Evolutionary conservation across 176 grass and related monocot genomes (phyloP).

Genomic region (Raddia guianensis): DNA sequence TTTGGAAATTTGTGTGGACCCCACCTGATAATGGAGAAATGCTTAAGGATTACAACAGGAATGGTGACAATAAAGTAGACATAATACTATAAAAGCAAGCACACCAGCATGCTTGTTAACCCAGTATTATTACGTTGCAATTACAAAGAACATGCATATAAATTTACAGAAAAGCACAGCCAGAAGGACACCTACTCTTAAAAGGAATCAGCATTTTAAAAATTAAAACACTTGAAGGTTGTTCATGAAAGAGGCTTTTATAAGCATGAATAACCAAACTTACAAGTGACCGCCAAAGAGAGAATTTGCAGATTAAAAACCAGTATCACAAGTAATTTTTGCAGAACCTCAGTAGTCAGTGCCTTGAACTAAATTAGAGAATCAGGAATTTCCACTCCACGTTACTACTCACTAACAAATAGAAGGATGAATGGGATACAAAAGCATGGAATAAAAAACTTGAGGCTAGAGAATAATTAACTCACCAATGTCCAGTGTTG

Average conservation of each 20-base stretch:
- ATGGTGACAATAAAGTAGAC: background rate
- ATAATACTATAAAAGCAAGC: background rate
- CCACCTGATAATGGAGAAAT: slow-evolving; percentile 63
- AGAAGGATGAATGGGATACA: background rate
- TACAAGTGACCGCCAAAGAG: background rate
- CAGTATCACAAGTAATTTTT: background rate
- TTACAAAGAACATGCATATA: background rate
- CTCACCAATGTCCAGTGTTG: slow-evolving; percentile 97
- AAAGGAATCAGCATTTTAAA: background rate
- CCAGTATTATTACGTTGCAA: background rate
- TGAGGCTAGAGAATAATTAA: background rate
- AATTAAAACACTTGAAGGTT: background rate
- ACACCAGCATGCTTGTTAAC: background rate
- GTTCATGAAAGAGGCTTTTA: background rate
- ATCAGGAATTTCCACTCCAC: background rate
- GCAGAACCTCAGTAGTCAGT: background rate
- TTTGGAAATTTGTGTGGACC: slow-evolving; percentile 83
- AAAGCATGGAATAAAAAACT: background rate
- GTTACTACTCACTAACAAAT: background rate
- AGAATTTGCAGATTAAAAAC: background rate
- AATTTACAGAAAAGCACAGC: background rate
- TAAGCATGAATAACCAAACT: background rate
- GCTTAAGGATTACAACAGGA: slow-evolving; percentile 7
- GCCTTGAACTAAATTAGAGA: background rate
- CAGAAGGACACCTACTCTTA: background rate